Conservation (phyloP, 2,329 filamentous ascomycete species). For the Alternaria tenuissima region DNA sequence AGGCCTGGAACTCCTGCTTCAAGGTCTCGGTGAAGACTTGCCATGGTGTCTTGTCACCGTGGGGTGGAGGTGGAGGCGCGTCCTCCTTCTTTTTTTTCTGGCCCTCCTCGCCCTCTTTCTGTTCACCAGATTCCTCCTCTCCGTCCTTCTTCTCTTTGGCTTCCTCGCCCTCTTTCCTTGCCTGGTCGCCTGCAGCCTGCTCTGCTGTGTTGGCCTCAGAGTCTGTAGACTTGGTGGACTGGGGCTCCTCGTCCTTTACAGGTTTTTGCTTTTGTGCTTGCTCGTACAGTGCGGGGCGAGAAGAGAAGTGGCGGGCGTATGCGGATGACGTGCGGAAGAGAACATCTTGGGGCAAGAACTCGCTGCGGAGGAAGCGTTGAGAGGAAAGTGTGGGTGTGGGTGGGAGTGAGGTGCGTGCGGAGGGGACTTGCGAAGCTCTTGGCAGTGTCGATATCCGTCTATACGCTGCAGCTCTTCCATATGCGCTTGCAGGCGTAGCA, state of each 20-base stretch:
- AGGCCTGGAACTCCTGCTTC: constrained; percentile 90
- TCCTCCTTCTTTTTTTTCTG: constrained; percentile 70
- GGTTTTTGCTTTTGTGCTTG: constrained; percentile 47
- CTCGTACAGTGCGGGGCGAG: constrained; percentile 45
- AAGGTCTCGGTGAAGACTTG: constrained; percentile 99
- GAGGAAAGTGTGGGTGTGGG: constrained; percentile 22
- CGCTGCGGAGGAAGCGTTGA: constrained; percentile 52
- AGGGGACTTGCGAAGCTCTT: constrained; percentile 28
- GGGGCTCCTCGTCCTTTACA: constrained; percentile 46
- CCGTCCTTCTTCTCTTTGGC: constrained; percentile 53
- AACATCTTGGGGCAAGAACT: constrained; percentile 51
- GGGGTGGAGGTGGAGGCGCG: constrained; percentile 85
- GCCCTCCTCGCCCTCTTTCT: constrained; percentile 54
- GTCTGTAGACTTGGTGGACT: constrained; percentile 54
- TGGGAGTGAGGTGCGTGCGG: constrained; percentile 33
- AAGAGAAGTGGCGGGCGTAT: constrained; percentile 56
- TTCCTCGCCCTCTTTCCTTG: constrained; percentile 53
- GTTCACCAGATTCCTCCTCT: constrained; percentile 57
- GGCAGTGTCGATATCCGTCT: constrained; percentile 55
- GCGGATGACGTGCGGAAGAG: constrained; percentile 54
- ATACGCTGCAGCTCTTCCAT: constrained; percentile 58
- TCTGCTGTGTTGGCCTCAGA: constrained; percentile 44
- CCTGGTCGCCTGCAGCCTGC: constrained; percentile 47
- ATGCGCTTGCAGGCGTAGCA: constrained; percentile 49
- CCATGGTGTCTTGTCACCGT: constrained; percentile 98